Base-by-base conservation (phyloP, 179 eudicot species). In the Gypsophila paniculata region DNA sequence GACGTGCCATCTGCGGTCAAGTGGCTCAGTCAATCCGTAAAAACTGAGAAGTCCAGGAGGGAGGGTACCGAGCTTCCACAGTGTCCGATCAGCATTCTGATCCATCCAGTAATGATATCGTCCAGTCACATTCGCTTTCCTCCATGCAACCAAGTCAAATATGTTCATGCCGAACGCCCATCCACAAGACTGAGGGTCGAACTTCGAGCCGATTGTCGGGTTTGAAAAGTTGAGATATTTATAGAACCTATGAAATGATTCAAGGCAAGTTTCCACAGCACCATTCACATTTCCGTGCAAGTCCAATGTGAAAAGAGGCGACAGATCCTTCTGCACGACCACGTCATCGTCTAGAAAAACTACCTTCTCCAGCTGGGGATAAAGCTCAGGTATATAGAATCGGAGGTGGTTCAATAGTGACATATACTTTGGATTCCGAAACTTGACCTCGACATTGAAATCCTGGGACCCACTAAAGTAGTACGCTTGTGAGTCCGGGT, bases 111-210 rank as follows among this genome's bases (percentile, higher is more conserved):
- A 82, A 78, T 85, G 93, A 74, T 90, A 89, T 5, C 82, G 79
- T 5, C 34, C 65, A 17, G 96, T 90, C 61, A 89, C 88, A 68
- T 89, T 87, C 14, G 79, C 87, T 61, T 85, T 86, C 75, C 81
- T 84, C 96, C 96, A 90, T 0, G 87, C 88, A 68, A 85, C 74
- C 85, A 90, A 79, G 72, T 90, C 93, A 13, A 90, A 90, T 17
- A 90, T 81, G 57, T 90, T 90, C 88, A 90, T 75, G 18, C 96
- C 96, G 71, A 90, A 90, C 23, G 96, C 93, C 96, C 96, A 90
- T 34, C 93, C 93, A 67, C 96, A 90, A 14, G 93, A 91, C 78
- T 90, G 96, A 15, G 96, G 93, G 61, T 90, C 96, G 71, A 90
- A 86, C 76, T 85, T 90, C 1, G 90, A 79, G 82, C 91, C 84